These are phyloP conservation scores for Fonsecaea nubica DNA, from an alignment of 2,329 filamentous ascomycete genomes.

Conservation along the genomic window DNA sequence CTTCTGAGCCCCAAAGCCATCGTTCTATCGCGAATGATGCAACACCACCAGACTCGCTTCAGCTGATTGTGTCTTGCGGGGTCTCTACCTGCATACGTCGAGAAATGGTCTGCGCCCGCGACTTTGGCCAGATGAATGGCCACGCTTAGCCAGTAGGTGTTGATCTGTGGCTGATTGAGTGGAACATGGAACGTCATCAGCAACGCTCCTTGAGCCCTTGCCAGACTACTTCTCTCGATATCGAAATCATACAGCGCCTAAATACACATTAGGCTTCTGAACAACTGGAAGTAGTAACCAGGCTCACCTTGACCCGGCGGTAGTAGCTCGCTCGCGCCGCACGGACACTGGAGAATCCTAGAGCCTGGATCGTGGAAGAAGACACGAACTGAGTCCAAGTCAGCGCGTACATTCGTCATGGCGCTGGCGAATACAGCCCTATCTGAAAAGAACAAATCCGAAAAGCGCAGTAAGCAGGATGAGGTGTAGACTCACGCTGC, in stretches of 20 bases:
- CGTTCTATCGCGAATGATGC: conserved; percentile 60
- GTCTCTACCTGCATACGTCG: conserved; percentile 39
- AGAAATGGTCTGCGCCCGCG: conserved; percentile 54
- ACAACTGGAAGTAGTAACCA: no score
- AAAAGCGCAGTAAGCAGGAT: background rate
- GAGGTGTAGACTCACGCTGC: conserved; percentile 7
- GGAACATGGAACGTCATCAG: conserved; percentile 51
- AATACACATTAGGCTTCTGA: background rate
- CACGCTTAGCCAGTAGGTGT: conserved; percentile 54
- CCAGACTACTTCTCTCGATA: conserved; percentile 29
- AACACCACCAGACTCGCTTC: conserved; percentile 64
- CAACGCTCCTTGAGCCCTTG: conserved; percentile 44
- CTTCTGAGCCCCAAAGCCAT: conserved; percentile 59
- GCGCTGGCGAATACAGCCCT: background rate
- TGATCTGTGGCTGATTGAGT: conserved; percentile 42
- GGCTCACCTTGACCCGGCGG: conserved; percentile 28
- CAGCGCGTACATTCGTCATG: background rate
- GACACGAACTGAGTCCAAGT: conserved; percentile 8
- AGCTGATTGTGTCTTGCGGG: conserved; percentile 46
- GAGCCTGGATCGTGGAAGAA: conserved; percentile 1
- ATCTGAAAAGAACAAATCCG: background rate
- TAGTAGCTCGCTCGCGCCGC: conserved; percentile 23
- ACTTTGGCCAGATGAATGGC: conserved; percentile 60
- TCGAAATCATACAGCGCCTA: conserved; percentile 33
- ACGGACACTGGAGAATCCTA: conserved; percentile 20